Conservation (phyloP, 2,329 filamentous ascomycete genomes). For the Cladophialophora bantiana region DNA sequence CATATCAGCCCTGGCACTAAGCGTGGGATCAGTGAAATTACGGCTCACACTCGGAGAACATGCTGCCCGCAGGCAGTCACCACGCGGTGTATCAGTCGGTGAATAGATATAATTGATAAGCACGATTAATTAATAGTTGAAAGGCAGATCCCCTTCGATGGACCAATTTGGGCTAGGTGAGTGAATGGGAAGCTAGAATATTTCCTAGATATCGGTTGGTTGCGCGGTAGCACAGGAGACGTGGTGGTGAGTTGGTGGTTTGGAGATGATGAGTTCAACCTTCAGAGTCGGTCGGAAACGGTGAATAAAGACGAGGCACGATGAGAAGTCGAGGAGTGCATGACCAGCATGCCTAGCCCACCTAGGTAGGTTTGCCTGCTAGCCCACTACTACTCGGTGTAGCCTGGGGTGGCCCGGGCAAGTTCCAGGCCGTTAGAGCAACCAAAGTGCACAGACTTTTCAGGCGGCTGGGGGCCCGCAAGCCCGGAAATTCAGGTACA, state of each 20-base stretch:
- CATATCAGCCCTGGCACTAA: slow-evolving; percentile 46
- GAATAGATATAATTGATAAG: slow-evolving; percentile 26
- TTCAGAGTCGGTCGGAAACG: slow-evolving; percentile 3
- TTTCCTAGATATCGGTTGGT: slow-evolving; percentile 6
- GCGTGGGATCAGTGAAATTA: slow-evolving; percentile 45
- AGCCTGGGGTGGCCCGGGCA: slow-evolving; percentile 16
- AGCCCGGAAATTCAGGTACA: slow-evolving; percentile 14
- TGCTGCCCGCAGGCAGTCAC: slow-evolving; percentile 50
- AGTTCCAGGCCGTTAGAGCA: slow-evolving; percentile 9
- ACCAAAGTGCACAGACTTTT: slow-evolving; percentile 11
- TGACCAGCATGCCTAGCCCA: not conserved
- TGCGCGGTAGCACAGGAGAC: slow-evolving; percentile 16
- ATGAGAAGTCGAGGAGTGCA: not conserved
- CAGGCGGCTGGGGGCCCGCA: slow-evolving; percentile 8
- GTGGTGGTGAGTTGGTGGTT: slow-evolving; percentile 16
- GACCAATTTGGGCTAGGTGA: slow-evolving; percentile 8
- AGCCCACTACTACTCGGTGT: not conserved
- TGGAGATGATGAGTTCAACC: slow-evolving; percentile 15
- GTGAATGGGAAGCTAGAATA: not conserved
- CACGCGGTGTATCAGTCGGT: slow-evolving; percentile 30
- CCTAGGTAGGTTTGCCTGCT: not conserved
- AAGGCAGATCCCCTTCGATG: not conserved
- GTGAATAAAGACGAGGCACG: slow-evolving; percentile 1
- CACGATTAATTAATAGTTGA: slow-evolving; percentile 1
- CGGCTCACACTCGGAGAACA: slow-evolving; percentile 88